Evolutionary conservation across 2,329 filamentous ascomycete species (phyloP).

Genomic region (Aureobasidium vineae): DNA sequence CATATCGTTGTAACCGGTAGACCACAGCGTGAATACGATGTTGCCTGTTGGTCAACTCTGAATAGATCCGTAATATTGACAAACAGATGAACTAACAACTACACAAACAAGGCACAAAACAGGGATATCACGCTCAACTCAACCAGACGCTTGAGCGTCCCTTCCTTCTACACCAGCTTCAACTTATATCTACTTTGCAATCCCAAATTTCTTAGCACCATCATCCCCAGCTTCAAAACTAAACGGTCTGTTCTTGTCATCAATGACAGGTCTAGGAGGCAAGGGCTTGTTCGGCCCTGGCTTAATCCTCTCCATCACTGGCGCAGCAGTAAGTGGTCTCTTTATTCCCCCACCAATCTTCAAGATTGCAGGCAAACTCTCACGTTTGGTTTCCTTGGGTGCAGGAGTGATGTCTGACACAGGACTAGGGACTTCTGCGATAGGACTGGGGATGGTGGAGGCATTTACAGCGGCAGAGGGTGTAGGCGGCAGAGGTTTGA

Average conservation of each 20-base stretch:
- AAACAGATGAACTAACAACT: not conserved
- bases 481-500: not conserved
- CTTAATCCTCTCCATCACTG: not conserved
- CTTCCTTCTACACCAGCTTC: not conserved
- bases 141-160: not conserved
- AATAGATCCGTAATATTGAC: not conserved
- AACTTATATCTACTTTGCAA: not conserved
- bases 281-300: slow-evolving; percentile 11
- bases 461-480: not conserved
- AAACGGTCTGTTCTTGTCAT: slow-evolving; percentile 12
- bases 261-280: not conserved
- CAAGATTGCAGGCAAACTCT: not conserved
- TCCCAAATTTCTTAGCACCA: not conserved
- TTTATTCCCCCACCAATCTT: not conserved
- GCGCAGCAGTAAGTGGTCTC: slow-evolving; percentile 5
- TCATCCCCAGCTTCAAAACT: slow-evolving; percentile 15
- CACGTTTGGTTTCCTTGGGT: not conserved
- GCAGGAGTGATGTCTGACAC: not conserved
- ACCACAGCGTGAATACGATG: no score
- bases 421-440: not conserved
- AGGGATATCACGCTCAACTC: not conserved
- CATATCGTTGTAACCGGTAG: not conserved
- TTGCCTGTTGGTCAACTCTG: not conserved
- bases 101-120: not conserved
- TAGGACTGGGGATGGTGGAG: not conserved